Conservation (phyloP, 73 alveolate species). For the Paramecium sonneborni region DNA sequence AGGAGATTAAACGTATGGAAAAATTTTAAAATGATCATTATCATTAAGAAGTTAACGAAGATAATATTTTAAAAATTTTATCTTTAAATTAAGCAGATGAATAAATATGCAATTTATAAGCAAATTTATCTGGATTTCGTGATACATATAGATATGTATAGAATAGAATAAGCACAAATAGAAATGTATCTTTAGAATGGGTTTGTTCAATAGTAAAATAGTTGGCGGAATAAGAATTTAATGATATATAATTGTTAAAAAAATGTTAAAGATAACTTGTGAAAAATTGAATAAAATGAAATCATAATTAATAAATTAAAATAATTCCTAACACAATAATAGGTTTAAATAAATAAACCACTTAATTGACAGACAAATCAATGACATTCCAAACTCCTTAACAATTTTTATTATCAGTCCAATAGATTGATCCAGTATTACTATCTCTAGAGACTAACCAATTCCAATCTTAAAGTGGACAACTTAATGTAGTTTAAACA, state of each 20-base stretch:
- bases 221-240: conserved; percentile 12
- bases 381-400: conserved; percentile 46
- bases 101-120: not conserved
- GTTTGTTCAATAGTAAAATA: not conserved
- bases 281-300: not conserved
- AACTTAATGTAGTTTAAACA: not conserved
- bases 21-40: not conserved
- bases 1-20: not conserved
- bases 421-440: conserved; percentile 40
- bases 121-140: not conserved
- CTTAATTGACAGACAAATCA: not conserved
- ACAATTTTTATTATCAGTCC: conserved; percentile 31
- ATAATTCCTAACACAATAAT: not conserved
- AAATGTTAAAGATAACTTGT: not conserved
- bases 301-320: not conserved
- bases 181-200: not conserved
- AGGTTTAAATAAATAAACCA: not conserved
- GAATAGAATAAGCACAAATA: not conserved
- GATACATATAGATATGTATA: not conserved
- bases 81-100: not conserved
- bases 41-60: not conserved
- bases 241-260: not conserved
- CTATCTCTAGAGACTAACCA: conserved; percentile 26
- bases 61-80: not conserved
- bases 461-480: not conserved